Conservation (phyloP, 1,284 basidiomycete genomes). For the Bjerkandera adusta region DNA sequence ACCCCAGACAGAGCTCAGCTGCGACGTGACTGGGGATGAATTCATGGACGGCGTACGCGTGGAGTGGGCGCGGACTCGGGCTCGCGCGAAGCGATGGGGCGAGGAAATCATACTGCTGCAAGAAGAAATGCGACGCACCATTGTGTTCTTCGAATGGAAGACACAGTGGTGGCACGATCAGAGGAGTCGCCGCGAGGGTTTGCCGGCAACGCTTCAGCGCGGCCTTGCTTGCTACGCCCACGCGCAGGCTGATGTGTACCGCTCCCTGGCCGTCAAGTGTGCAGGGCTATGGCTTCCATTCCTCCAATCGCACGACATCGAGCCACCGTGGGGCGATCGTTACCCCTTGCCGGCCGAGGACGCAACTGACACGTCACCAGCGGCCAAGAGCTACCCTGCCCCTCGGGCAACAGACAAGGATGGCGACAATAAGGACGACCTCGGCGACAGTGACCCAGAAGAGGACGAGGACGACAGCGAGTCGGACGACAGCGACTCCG, state of each 20-base stretch:
- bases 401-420: too few relatives aligned
- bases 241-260: constrained; percentile 10
- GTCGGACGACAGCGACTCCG: too few relatives aligned
- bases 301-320: too few relatives aligned
- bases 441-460: too few relatives aligned
- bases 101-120: constrained; percentile 17
- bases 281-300: not conserved
- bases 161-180: constrained; percentile 12
- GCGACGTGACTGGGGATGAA: not conserved
- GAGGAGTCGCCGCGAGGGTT: not conserved
- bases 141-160: constrained; percentile 15
- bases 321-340: too few relatives aligned
- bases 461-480: too few relatives aligned
- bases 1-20: not conserved
- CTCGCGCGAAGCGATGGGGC: constrained; percentile 14
- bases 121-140: constrained; percentile 22
- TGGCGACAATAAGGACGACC: too few relatives aligned
- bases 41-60: constrained; percentile 9
- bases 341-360: too few relatives aligned
- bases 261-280: not conserved
- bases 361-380: too few relatives aligned
- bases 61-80: constrained; percentile 17
- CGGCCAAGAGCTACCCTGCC: too few relatives aligned
- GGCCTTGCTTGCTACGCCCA: constrained; percentile 16
- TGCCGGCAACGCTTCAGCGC: not conserved